These are phyloP conservation scores for Colletotrichum sp. DNA, from an alignment of 2,329 filamentous ascomycete species.

Conservation along the genomic window DNA sequence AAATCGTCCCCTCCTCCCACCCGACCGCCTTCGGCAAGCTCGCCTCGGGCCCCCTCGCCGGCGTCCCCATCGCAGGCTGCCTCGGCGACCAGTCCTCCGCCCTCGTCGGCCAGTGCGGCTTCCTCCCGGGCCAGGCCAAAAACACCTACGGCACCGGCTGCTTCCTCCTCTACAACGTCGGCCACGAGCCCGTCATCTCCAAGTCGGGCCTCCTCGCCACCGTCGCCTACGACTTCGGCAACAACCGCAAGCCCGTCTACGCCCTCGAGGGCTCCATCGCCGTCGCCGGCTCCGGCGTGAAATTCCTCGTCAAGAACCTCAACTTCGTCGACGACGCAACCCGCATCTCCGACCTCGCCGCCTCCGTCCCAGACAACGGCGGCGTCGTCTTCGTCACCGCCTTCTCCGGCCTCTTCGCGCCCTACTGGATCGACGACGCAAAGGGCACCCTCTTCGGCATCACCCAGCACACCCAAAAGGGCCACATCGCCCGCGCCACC, in stretches of 20 bases:
- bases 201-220: slow-evolving; percentile 84
- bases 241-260: slow-evolving; percentile 67
- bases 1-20: slow-evolving; percentile 83
- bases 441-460: slow-evolving; percentile 88
- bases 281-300: slow-evolving; percentile 81
- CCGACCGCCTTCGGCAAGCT: slow-evolving; percentile 74
- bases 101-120: slow-evolving; percentile 84
- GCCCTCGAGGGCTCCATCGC: slow-evolving; percentile 86
- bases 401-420: slow-evolving; percentile 89
- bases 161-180: slow-evolving; percentile 89
- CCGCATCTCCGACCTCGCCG: slow-evolving; percentile 56
- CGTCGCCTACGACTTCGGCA: slow-evolving; percentile 82
- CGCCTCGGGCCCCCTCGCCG: slow-evolving; percentile 68
- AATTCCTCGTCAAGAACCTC: slow-evolving; percentile 72
- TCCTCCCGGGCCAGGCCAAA: slow-evolving; percentile 82
- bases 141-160: slow-evolving; percentile 92
- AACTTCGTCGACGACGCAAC: slow-evolving; percentile 60
- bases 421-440: slow-evolving; percentile 94
- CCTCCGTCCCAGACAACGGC: slow-evolving; percentile 71
- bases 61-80: slow-evolving; percentile 79
- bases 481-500: slow-evolving; percentile 87
- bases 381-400: slow-evolving; percentile 89
- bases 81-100: slow-evolving; percentile 88
- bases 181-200: slow-evolving; percentile 83
- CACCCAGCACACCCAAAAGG: slow-evolving; percentile 82